These are phyloP conservation scores for Didymella pinodella DNA, from an alignment of 2,329 filamentous ascomycete species.

Conservation along the genomic window DNA sequence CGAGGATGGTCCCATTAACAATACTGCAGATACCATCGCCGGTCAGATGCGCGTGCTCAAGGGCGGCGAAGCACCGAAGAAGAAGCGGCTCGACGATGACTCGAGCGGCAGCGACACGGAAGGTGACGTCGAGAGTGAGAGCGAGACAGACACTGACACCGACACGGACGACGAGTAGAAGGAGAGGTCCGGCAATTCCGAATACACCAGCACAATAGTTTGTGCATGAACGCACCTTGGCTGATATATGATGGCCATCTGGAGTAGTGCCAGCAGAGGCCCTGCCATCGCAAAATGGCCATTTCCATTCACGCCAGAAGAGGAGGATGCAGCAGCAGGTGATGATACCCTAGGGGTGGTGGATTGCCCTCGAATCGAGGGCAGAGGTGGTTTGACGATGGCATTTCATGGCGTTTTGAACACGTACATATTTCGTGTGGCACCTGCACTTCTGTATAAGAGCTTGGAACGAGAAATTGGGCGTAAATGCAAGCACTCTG, in stretches of 20 bases:
- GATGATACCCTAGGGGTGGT: not conserved
- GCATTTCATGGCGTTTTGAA: constrained; percentile 5
- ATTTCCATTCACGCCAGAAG: not conserved
- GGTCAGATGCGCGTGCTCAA: constrained; percentile 91
- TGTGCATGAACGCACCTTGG: not conserved
- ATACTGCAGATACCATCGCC: constrained; percentile 76
- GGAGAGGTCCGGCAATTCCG: not conserved
- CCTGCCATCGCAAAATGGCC: not conserved
- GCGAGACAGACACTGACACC: constrained; percentile 59
- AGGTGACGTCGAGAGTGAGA: constrained; percentile 65
- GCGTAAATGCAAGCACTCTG: constrained; percentile 1
- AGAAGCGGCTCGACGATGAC: constrained; percentile 69
- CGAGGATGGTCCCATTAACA: constrained; percentile 32
- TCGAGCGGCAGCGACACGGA: constrained; percentile 68
- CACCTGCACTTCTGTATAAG: not conserved
- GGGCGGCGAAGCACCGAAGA: constrained; percentile 67
- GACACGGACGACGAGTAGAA: constrained; percentile 52
- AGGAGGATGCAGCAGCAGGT: not conserved
- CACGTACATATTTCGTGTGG: constrained; percentile 1
- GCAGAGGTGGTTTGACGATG: not conserved
- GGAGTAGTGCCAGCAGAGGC: not conserved
- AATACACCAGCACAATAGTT: not conserved
- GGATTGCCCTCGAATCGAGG: not conserved
- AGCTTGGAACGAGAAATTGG: not conserved
- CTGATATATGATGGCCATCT: not conserved